Evolutionary conservation across 202 grass and related monocot species (phyloP), one percentile per base, ranked within the genome.

Genomic region (Schoenoplectus triqueter): DNA sequence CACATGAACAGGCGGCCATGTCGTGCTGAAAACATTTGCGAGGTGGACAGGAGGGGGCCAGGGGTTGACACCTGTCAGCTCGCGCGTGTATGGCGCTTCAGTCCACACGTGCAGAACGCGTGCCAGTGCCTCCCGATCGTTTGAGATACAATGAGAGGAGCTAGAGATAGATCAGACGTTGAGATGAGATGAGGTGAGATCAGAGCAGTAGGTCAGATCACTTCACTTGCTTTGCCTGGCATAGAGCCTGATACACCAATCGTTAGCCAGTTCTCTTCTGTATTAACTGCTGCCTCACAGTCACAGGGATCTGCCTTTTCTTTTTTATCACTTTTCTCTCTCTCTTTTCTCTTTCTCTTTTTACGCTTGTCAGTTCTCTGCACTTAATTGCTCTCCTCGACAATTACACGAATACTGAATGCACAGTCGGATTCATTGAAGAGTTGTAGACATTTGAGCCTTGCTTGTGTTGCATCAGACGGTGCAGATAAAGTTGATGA

Each of bases 221-320:
- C 6, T 56, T 55, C 72, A 76, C 73, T 40, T 77, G 73, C 73
- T 18, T 40, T 77, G 73, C 45, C 73, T 56, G 73, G 19, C 73
- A 61, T 55, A 61, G 54, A 79, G 2, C 21, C 52, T 59, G 54
- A 42, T 79, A 79, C 15, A 13, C 75, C 75, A 79, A 79, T 78
- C 14, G 51, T 13, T 1, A 45, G 55, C 55, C 75, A 18, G 11
- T 44, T 79, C 54, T 75, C 9, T 10, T 1, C 39, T n/a, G 31
- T 42, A 79, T 61, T 60, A 78, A 78, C 13, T 79, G 75, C 75
- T 79, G 75, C 55, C 55, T 61, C 59, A 79, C 52, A 79, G 75
- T 19, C 59, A 62, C 59, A 62, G 59, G 15, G 21, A 78, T 59
- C 52, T 60, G 13, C 52, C 39, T 13, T 78, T 15, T 7, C 19